Conservation (phyloP, 371 early-diverging fungal genomes). For the Chytridium lagenaria region DNA sequence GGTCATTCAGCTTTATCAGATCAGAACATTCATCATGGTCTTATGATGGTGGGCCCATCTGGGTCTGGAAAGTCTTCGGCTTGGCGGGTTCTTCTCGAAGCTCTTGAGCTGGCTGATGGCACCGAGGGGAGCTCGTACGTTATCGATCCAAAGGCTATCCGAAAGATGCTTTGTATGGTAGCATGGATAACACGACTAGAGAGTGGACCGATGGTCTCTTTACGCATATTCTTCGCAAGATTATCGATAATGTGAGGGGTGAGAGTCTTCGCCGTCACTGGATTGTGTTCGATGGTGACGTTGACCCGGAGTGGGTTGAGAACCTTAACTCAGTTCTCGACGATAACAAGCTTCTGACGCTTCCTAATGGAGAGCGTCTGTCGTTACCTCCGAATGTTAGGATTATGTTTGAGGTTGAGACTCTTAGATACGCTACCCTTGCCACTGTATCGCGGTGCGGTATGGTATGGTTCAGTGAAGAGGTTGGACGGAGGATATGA, state of each 20-base stretch:
- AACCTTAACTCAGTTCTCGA: constrained; percentile 98
- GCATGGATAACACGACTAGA: constrained; percentile 94
- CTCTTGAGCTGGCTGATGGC: constrained; percentile 86
- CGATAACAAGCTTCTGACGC: constrained; percentile 94
- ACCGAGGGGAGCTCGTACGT: constrained; percentile 91
- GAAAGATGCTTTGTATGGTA: constrained; percentile 96
- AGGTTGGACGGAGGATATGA: constrained; percentile 82
- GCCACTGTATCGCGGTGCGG: constrained; percentile 99
- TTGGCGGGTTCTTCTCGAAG: constrained; percentile 89
- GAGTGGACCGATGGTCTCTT: constrained; percentile 99
- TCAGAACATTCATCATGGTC: constrained; percentile 98
- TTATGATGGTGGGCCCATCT: constrained; percentile 99
- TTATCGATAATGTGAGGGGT: constrained; percentile 97
- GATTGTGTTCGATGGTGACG: constrained; percentile 99
- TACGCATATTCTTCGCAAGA: constrained; percentile 95
- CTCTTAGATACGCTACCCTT: constrained; percentile 93
- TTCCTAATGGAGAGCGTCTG: constrained; percentile 99
- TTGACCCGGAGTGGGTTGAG: constrained; percentile 99
- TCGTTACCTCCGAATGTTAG: constrained; percentile 94
- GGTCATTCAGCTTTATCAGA: constrained; percentile 95
- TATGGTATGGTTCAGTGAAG: constrained; percentile 98
- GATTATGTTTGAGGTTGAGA: constrained; percentile 99
- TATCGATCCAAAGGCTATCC: constrained; percentile 98
- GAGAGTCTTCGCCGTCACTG: constrained; percentile 93
- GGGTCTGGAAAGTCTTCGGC: constrained; percentile 95